Base-by-base conservation (phyloP, 192 early-diverging fungal genomes). In the Thamnidium elegans region DNA sequence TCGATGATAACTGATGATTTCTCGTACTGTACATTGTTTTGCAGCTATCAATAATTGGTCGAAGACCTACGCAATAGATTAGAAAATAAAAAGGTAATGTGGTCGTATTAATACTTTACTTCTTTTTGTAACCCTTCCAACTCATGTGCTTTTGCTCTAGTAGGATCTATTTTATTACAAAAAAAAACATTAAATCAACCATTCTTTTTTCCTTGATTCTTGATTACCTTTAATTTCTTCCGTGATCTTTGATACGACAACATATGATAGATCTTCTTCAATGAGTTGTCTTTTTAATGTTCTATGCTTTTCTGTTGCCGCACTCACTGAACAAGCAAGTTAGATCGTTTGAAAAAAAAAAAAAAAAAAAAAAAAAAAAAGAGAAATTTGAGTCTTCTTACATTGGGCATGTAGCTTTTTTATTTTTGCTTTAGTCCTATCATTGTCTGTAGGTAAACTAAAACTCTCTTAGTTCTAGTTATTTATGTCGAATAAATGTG, bases 1-100 rank as follows among this genome's bases (percentile, higher is more conserved):
- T 11, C 74, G 68, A 55, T 78, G 72, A 39, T 62, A 62, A 13
- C 50, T 50, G n/a, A 71, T 45, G 2, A 71, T 2, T 48, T 78
- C 67, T 31, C 77, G 65, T 46, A 58, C 54, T 17, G 32, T 30
- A 1, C 65, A n/a, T 32, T 52, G 54, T 31, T 10, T 46, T 13
- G 65, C 47, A n/a, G 65, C 30, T 42, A 30, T 10, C 36, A 67
- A 19, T 55, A 58, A 20, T 59, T 67, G 26, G 0, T 58, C 36
- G 10, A 58, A 19, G 7, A 67, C 42, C 65, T 67, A 56, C 45
- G 17, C 17, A 23, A 15, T 20, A 46, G 42, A 11, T 39, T 39
- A 6, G 36, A 30, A 6, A 34, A 13, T 31, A 50, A 13, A 50
- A 21, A 31, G 2, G 26, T n/a, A 64, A 50, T 43, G 11, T 32